A percentile compares a stretch with the other conserved stretches of the same genome.
Conservation (phyloP, 495 filamentous ascomycete genomes). For the Trypethelium eluteriae region DNA sequence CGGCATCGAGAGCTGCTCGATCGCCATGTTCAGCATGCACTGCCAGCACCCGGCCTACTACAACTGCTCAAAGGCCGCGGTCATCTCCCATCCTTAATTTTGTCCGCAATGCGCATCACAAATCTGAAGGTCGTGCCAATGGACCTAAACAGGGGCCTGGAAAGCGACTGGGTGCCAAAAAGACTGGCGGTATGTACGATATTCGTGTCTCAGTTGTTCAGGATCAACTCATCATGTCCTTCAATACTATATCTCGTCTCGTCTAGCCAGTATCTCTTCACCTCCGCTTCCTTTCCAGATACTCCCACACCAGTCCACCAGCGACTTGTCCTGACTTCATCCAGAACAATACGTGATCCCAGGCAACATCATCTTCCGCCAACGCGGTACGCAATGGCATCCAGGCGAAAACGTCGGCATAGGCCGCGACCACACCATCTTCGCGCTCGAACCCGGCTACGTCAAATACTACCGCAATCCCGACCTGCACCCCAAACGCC, state of each 20-base stretch:
- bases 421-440: conserved; percentile 97
- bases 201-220: not conserved
- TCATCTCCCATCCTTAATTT: conserved; percentile 27
- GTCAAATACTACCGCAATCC: conserved; percentile 95
- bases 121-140: conserved; percentile 79
- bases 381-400: conserved; percentile 90
- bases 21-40: conserved; percentile 15
- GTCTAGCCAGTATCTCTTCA: no score
- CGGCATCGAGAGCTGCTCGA: not conserved
- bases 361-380: conserved; percentile 96
- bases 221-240: not conserved
- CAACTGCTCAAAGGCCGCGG: not conserved
- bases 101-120: conserved; percentile 72
- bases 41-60: not conserved
- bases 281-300: no score
- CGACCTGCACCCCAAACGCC: conserved; percentile 62
- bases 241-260: not conserved
- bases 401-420: conserved; percentile 88
- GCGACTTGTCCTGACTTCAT: not conserved
- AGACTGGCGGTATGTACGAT: conserved; percentile 58
- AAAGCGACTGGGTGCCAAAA: conserved; percentile 92
- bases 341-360: conserved; percentile 81
- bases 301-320: no score
- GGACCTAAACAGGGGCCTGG: conserved; percentile 76
- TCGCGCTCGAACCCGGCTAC: conserved; percentile 72